phyloP scores from a whole-genome alignment of 2,329 filamentous ascomycete genomes.

The Penicillium paneum region DNA sequence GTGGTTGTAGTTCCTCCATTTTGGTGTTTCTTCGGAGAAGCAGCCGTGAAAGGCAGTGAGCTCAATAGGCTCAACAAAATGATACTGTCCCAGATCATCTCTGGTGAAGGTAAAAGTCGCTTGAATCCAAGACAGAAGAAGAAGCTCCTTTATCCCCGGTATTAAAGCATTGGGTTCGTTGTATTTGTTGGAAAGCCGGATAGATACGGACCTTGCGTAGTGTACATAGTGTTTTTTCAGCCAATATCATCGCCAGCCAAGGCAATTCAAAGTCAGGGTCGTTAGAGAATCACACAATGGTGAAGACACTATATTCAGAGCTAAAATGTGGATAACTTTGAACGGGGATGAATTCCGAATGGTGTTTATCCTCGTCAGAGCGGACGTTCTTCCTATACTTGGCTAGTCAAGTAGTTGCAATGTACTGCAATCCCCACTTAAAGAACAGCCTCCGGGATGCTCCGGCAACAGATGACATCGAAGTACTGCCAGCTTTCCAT shows the following conservation, averaged over 20 bases:
- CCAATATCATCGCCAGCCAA: neutral
- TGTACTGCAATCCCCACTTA: neutral
- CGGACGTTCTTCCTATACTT: neutral
- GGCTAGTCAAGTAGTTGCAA: neutral
- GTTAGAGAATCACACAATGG: neutral
- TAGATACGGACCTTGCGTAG: neutral
- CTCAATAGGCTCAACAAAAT: conserved; percentile 16
- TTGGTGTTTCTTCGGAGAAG: conserved; percentile 12
- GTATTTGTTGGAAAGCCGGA: neutral
- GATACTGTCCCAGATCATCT: conserved; percentile 17
- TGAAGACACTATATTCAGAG: neutral
- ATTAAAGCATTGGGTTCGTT: neutral
- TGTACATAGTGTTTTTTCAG: neutral
- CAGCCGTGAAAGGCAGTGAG: conserved; percentile 17
- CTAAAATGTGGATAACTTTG: neutral
- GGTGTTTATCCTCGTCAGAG: neutral
- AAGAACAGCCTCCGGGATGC: neutral
- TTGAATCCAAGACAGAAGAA: neutral
- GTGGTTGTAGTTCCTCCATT: neutral
- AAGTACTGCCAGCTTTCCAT: neutral
- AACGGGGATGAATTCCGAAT: conserved; percentile 5
- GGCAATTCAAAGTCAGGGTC: neutral
- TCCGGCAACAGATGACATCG: conserved; percentile 6
- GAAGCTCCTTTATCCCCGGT: neutral
- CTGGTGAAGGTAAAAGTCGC: neutral